Base-by-base conservation (phyloP, 2,329 filamentous ascomycete genomes). In the Pseudogymnoascus sp. region DNA sequence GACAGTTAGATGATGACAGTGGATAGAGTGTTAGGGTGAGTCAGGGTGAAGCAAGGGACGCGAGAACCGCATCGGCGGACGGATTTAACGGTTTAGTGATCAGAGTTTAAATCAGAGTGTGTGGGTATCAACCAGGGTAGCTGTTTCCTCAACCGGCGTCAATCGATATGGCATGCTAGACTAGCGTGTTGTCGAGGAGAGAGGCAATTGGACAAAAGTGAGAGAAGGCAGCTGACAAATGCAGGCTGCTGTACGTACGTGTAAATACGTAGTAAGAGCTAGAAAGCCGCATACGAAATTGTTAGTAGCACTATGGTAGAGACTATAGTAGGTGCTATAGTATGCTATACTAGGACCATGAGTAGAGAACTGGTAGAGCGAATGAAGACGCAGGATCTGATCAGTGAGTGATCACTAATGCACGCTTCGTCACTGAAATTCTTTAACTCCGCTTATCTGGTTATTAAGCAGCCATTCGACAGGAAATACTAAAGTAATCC, bases 71-170 rank as follows among this genome's bases (percentile, higher is more conserved):
- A 27, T 15, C 45, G 45, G 45, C 45, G 45, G 45, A 52, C 45
- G 42, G 42, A 2, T 27, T 52, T 31, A 52, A 18, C 13, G 27
- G 45, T 52, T 52, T 52, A 52, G 45, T 52, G 45, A 52, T 52
- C 27, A 52, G 27, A 29, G 42, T 29, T 52, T 31, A 52, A 52
- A 15, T 31, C 31, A n/a, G 45, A n/a, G 10, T 7, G 45, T 52
- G 45, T 48, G 6, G 45, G 12, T 52, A 52, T 52, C 25, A 52
- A 31, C 45, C 45, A 52, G 45, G 45, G 45, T 52, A 52, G 45
- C 42, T 45, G 10, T 9, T 48, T 25, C 42, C 42, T 48, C 7
- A 48, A 29, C 42, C 13, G 29, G 9, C 13, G 8, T 29, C 7
- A 52, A 52, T 15, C 13, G 13, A 25, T 2, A 52, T 29, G 25